These are phyloP conservation scores for Ophiosphaerella korrae DNA, from an alignment of 2,329 filamentous ascomycete species.

Conservation along the genomic window DNA sequence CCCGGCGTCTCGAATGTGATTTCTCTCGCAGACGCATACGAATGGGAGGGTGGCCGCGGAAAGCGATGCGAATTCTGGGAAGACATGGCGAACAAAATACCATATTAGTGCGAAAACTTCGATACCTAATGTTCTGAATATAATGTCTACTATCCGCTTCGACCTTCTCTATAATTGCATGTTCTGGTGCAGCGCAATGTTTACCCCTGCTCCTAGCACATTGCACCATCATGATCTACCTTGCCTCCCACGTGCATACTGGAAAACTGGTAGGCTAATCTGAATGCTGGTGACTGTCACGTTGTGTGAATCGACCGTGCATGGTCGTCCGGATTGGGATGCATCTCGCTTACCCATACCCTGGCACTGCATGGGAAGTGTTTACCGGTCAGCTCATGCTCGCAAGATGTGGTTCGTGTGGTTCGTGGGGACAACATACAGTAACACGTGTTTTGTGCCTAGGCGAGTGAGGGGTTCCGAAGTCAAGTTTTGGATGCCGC, in stretches of 20 bases:
- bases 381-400: background rate
- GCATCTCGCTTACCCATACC: too few species aligned
- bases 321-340: too few species aligned
- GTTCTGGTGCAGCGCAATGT: too few species aligned
- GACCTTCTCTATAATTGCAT: too few species aligned
- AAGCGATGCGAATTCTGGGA: conserved; percentile 41
- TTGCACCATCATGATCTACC: too few species aligned
- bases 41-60: conserved; percentile 41
- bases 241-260: too few species aligned
- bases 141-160: background rate
- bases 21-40: conserved; percentile 29
- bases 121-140: background rate
- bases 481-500: too few species aligned
- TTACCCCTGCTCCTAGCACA: too few species aligned
- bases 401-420: background rate
- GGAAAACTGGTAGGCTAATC: too few species aligned
- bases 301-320: too few species aligned
- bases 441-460: background rate
- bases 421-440: too few species aligned
- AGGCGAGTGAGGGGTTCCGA: background rate
- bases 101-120: conserved; percentile 16
- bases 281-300: too few species aligned
- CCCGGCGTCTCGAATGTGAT: conserved; percentile 40
- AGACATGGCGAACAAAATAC: conserved; percentile 27
- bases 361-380: background rate